These are phyloP conservation scores for Medicago arabica DNA, from an alignment of 306 rosid species.

Conservation along the genomic window DNA sequence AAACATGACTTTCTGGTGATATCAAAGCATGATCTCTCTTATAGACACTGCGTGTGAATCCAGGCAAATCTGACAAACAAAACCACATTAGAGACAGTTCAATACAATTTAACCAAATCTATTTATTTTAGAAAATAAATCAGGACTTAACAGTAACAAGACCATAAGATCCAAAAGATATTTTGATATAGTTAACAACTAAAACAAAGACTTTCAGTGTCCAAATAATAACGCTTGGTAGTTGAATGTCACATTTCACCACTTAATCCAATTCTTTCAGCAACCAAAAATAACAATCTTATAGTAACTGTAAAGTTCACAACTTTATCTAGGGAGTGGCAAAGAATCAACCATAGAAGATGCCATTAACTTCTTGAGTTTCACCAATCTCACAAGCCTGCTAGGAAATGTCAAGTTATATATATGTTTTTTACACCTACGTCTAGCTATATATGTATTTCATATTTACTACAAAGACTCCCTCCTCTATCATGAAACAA, in stretches of 20 bases:
- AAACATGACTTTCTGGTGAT: conserved; percentile 93
- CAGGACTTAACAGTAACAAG: conserved; percentile 23
- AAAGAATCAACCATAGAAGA: neutral
- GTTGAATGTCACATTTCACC: conserved; percentile 14
- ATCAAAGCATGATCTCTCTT: conserved; percentile 84
- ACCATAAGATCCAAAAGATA: conserved; percentile 3
- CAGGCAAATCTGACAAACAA: conserved; percentile 79
- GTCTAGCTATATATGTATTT: neutral
- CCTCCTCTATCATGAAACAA: conserved; percentile 3
- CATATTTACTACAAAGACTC: neutral
- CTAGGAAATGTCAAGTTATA: neutral
- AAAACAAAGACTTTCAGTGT: conserved; percentile 4
- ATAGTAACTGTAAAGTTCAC: conserved; percentile 12
- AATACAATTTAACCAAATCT: conserved; percentile 9
- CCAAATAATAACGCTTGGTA: conserved; percentile 21
- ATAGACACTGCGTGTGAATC: conserved; percentile 93
- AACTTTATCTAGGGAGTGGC: neutral
- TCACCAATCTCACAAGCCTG: conserved; percentile 22
- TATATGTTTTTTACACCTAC: neutral
- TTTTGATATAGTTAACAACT: neutral
- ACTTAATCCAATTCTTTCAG: conserved; percentile 7
- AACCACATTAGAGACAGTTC: conserved; percentile 34
- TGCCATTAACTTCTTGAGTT: neutral
- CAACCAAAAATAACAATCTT: conserved; percentile 22
- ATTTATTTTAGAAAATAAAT: conserved; percentile 22